Evolutionary conservation across 331 rosid species (phyloP).

Genomic region (Dryas integrifolia): DNA sequence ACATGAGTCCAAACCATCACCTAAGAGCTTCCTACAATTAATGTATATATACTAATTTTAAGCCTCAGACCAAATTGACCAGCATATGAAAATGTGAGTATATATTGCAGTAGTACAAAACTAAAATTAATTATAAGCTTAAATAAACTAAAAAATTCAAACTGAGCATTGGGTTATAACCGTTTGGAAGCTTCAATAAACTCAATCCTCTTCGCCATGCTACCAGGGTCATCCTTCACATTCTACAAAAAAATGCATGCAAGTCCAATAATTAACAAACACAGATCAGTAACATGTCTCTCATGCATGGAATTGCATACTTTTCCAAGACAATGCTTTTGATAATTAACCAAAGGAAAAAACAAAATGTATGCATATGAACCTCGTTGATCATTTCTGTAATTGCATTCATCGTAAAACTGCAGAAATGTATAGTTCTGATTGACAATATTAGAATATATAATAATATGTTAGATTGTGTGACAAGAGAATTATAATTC

Average conservation of each 20-base stretch:
- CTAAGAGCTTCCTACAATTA: conserved; percentile 63
- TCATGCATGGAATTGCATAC: background rate
- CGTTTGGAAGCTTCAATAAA: conserved; percentile 57
- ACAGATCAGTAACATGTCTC: background rate
- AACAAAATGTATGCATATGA: too few species aligned
- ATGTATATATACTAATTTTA: background rate
- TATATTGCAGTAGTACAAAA: background rate
- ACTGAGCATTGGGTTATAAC: conserved; percentile 26
- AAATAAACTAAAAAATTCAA: background rate
- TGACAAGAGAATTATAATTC: too few species aligned
- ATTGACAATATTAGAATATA: too few species aligned
- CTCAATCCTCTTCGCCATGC: conserved; percentile 56
- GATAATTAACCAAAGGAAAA: too few species aligned
- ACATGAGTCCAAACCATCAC: conserved; percentile 62
- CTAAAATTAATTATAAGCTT: background rate
- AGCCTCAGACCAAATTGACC: background rate
- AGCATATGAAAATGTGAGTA: background rate
- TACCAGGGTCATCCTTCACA: conserved; percentile 36
- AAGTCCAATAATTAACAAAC: background rate
- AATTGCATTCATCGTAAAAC: too few species aligned
- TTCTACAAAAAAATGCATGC: conserved; percentile 29
- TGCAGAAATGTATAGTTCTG: too few species aligned
- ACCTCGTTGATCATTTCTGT: too few species aligned
- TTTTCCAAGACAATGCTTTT: background rate
- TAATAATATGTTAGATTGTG: too few species aligned